phyloP scores from a whole-genome alignment of 23 red algal species.

The Gracilaria gracilis region DNA sequence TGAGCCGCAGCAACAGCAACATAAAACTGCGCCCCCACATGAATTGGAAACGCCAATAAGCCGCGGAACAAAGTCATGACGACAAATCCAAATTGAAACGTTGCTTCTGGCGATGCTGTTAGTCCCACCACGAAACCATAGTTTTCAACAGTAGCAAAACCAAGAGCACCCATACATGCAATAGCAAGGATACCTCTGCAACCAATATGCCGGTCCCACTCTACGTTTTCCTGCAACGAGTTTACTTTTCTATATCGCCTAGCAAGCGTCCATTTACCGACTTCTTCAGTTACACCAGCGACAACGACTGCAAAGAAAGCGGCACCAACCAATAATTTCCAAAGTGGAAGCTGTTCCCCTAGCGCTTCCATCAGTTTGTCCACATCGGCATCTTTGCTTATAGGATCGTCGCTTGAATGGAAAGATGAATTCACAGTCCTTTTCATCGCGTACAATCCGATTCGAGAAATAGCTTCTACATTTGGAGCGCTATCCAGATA shows the following conservation, averaged over 20 bases:
- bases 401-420: not conserved
- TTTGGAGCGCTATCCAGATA: no score
- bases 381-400: not conserved
- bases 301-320: slow-evolving; percentile 30
- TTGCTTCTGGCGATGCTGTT: not conserved
- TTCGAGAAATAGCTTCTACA: not conserved
- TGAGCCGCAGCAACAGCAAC: slow-evolving; percentile 54
- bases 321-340: slow-evolving; percentile 25
- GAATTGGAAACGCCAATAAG: slow-evolving; percentile 61
- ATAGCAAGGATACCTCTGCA: slow-evolving; percentile 66
- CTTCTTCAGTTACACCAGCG: slow-evolving; percentile 58
- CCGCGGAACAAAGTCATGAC: slow-evolving; percentile 22
- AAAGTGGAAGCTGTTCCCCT: slow-evolving; percentile 29
- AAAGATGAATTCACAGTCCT: not conserved
- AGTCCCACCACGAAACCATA: slow-evolving; percentile 29
- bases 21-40: slow-evolving; percentile 66
- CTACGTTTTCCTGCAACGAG: not conserved
- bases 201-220: not conserved
- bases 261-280: slow-evolving; percentile 49
- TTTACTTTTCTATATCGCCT: slow-evolving; percentile 39
- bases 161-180: slow-evolving; percentile 66
- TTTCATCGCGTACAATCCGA: not conserved
- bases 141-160: slow-evolving; percentile 78
- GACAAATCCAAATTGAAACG: slow-evolving; percentile 1
- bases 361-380: not conserved